Evolutionary conservation across 2,329 filamentous ascomycete species (phyloP), one percentile per base, ranked within the genome.

Genomic region (Thielaviopsis musarum): DNA sequence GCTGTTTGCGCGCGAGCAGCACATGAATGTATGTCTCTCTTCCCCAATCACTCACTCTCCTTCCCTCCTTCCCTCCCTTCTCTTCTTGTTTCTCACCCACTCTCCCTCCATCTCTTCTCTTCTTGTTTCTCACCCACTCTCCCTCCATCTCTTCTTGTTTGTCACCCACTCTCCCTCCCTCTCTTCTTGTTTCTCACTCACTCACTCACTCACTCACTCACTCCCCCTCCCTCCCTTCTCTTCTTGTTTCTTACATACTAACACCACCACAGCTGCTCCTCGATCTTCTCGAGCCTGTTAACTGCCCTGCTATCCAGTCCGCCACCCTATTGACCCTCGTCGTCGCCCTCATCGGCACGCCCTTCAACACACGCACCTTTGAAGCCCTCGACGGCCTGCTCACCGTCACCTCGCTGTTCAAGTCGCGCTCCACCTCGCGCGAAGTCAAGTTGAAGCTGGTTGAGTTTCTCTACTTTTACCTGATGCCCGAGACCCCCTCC

Each of bases 391-490:
- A 97, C 69, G 93, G 93, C 59, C 80, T 98, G 5, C 81, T 95
- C 49, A 93, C 90, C 1, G 83, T 97, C 53, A 95, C 91, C 1
- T 91, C 87, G 10, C 79, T 97, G 56, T 96, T 97, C 80, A 95
- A 94, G 71, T 87, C 86, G 64, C 84, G 89, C 62, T 82, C 84
- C 64, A 96, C 91, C 3, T 83, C 83, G 24, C 83, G 89, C 63
- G 88, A 91, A 66, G 91, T 97, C 64, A 96, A 95, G 74, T 81
- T 95, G 68, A 93, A 95, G 71, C 82, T 95, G n/a, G 85, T 96
- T 65, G 93, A 97, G 71, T 97, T 97, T 69, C 75, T 98, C 57
- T 97, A 97, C 76, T 97, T 97, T 72, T 98, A 97, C 71, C 84
- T 98, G 65, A 95, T 97, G 85, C 91, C 91, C 56, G 93, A 98